Evolutionary conservation across 2,329 filamentous ascomycete genomes (phyloP), one percentile per base, ranked within the genome.

Genomic region (Cyanodermella asteris): DNA sequence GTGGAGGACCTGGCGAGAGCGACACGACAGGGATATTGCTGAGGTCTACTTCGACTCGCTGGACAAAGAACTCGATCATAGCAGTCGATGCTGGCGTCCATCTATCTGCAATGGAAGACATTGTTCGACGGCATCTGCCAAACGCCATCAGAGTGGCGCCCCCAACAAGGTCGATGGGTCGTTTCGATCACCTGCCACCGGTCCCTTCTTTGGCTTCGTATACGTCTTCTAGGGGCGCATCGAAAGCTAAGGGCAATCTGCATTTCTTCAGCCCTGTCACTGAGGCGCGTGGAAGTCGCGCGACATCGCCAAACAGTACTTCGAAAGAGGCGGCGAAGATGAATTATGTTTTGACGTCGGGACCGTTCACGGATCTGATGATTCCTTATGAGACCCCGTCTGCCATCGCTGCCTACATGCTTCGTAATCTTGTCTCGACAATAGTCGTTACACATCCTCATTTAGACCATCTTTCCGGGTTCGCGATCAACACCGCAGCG

Each of bases 391-490:
- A 59, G 20, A 72, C 64, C 1, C 56, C 76, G 1, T 56, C 65
- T 22, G 73, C 77, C 23, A 94, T 93, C 45, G 82, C 81, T 2
- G 62, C 74, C 4, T 62, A 90, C 44, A 59, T 97, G 24, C 70
- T 82, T 20, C 64, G 72, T 27, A 64, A 72, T 28, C 64, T 93
- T 23, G 65, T 97, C 29, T 78, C 84, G 22, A 75, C 80, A 0
- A 87, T 84, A 41, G 65, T 94, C 32, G 80, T 97, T 39, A 97
- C 84, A 0, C 87, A 97, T 46, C 78, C 87, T n/a, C 87, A 97
- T 49, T 61, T 97, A 1, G 87, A 97, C 41, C 87, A 97, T 47
- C 70, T 94, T 13, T 71, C 77, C 12, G 87, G 76, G 7, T 77
- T 94, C 36, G 77, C 87, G 16, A 72, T 94, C 45, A 94, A 94